phyloP scores from a whole-genome alignment of 306 rosid genomes.

The Ammopiptanthus mongolicus region DNA sequence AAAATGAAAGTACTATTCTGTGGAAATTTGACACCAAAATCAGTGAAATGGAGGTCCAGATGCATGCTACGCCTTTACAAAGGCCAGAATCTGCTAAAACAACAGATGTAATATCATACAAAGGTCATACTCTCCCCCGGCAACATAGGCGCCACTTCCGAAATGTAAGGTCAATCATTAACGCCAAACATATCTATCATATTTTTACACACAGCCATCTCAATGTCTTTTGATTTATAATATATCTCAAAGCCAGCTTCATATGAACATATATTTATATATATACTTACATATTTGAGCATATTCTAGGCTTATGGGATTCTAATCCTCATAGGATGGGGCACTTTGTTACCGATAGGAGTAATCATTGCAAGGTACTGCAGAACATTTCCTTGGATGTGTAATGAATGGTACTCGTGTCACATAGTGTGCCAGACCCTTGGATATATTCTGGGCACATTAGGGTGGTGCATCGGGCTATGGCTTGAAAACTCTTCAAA shows the following conservation, averaged over 20 bases:
- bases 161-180: conserved; percentile 29
- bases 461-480: conserved; percentile 46
- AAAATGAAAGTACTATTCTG: conserved; percentile 1
- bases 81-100: conserved; percentile 24
- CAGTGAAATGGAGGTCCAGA: conserved; percentile 2
- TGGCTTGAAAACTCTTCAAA: conserved; percentile 19
- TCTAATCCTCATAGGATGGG: conserved; percentile 54
- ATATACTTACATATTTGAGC: background rate
- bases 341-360: conserved; percentile 50
- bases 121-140: background rate
- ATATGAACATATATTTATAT: too few relatives aligned
- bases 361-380: conserved; percentile 47
- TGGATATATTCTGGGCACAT: conserved; percentile 44
- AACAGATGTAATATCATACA: conserved; percentile 13
- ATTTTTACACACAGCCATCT: background rate
- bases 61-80: background rate
- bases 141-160: conserved; percentile 23
- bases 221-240: background rate
- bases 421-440: conserved; percentile 41
- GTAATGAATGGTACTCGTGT: conserved; percentile 33
- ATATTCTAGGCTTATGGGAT: conserved; percentile 29
- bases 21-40: background rate
- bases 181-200: background rate
- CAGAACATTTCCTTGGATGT: conserved; percentile 29
- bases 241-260: background rate